phyloP scores from a whole-genome alignment of 306 rosid species.

The Sphenostylis stenocarpa region DNA sequence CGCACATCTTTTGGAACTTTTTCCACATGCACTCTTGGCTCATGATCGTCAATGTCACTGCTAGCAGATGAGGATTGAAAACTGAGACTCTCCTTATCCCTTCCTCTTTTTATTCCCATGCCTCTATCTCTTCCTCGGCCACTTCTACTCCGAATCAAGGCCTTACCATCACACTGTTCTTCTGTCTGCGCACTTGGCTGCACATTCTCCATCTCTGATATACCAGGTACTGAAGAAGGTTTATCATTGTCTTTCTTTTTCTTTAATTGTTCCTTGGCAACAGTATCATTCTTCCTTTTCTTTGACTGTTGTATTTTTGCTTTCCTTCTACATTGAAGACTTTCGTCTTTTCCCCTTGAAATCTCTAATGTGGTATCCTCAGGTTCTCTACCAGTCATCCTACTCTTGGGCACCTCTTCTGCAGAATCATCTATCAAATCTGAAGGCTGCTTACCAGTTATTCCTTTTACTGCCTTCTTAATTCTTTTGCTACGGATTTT shows the following conservation, averaged over 20 bases:
- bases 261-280: conserved; percentile 34
- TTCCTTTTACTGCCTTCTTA: conserved; percentile 82
- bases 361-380: conserved; percentile 43
- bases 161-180: conserved; percentile 34
- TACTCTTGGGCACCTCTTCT: conserved; percentile 35
- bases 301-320: conserved; percentile 45
- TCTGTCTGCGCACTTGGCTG: conserved; percentile 32
- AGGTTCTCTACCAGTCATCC: conserved; percentile 36
- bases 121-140: conserved; percentile 45
- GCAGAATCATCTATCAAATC: conserved; percentile 47
- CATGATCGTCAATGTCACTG: conserved; percentile 43
- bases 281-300: conserved; percentile 51
- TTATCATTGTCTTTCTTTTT: conserved; percentile 30
- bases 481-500: conserved; percentile 93
- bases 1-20: conserved; percentile 48
- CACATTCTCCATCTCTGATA: conserved; percentile 33
- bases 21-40: conserved; percentile 35
- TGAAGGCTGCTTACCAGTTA: conserved; percentile 61
- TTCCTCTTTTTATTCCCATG: conserved; percentile 45
- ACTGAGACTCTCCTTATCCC: conserved; percentile 41
- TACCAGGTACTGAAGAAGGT: conserved; percentile 30
- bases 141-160: conserved; percentile 38
- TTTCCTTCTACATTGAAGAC: conserved; percentile 38
- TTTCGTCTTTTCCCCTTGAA: conserved; percentile 38
- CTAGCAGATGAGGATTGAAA: conserved; percentile 47